These are phyloP conservation scores for Nannochloropsis salina DNA, from an alignment of 108 stramenopile genomes.

Conservation along the genomic window DNA sequence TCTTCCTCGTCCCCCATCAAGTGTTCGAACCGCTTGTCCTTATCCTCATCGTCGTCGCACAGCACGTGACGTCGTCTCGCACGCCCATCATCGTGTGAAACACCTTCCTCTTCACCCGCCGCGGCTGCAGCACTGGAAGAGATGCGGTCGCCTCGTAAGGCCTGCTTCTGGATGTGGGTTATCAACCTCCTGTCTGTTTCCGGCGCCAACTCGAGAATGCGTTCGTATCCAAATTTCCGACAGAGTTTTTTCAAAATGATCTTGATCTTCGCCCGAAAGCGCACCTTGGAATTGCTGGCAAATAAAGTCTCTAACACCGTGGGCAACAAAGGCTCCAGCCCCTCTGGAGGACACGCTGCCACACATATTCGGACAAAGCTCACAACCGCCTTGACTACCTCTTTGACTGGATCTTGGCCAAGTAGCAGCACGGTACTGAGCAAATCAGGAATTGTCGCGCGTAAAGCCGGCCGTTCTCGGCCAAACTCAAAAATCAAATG, in stretches of 20 bases:
- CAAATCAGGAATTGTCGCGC: constrained; percentile 61
- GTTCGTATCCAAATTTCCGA: constrained; percentile 70
- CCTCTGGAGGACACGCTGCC: constrained; percentile 48
- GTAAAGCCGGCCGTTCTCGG: constrained; percentile 29
- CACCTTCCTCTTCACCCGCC: not conserved
- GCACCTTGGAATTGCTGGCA: constrained; percentile 63
- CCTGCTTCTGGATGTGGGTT: constrained; percentile 74
- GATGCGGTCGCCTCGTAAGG: constrained; percentile 51
- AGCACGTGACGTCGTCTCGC: not conserved
- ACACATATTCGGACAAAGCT: constrained; percentile 79
- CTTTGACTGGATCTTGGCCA: constrained; percentile 70
- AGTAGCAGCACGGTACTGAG: constrained; percentile 74
- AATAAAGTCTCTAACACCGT: not conserved
- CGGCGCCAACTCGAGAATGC: constrained; percentile 67
- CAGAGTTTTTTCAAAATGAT: constrained; percentile 86
- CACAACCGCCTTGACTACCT: constrained; percentile 79
- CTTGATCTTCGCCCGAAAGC: constrained; percentile 82
- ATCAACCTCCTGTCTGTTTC: constrained; percentile 70
- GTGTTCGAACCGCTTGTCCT: not conserved
- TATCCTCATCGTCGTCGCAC: not conserved
- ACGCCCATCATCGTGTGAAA: not conserved
- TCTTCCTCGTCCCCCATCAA: constrained; percentile 3
- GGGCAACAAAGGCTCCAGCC: constrained; percentile 27
- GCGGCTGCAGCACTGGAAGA: constrained; percentile 27
- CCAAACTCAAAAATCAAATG: constrained; percentile 42